A percentile compares a stretch with the other conserved stretches of the same genome.
phyloP scores from a whole-genome alignment of 345 rosid genomes.

The Draba incana region DNA sequence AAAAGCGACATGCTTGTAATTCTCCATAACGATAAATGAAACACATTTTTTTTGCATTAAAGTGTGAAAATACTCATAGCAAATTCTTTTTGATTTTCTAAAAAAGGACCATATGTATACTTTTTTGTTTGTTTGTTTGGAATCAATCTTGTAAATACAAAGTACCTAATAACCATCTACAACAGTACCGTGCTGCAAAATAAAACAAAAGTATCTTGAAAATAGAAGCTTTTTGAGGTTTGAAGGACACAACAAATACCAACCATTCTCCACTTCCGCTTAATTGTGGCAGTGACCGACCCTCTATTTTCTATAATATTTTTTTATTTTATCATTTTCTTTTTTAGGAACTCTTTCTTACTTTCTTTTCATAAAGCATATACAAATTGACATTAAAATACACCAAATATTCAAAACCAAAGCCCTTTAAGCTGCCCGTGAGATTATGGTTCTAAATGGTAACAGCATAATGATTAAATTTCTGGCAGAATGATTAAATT shows the following conservation, averaged over 20 bases:
- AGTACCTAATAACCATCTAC: not conserved
- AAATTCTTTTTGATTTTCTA: not conserved
- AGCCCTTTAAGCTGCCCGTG: slow-evolving; percentile 38
- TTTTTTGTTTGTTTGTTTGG: not conserved
- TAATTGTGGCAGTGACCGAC: slow-evolving; percentile 43
- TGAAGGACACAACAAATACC: slow-evolving; percentile 44
- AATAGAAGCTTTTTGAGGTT: slow-evolving; percentile 33
- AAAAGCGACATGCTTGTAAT: too few relatives aligned
- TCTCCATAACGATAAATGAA: too few relatives aligned
- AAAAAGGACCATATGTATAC: too few relatives aligned
- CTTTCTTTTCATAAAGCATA: slow-evolving; percentile 34
- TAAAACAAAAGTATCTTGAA: slow-evolving; percentile 33
- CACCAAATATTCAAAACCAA: slow-evolving; percentile 32
- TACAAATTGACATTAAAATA: slow-evolving; percentile 38
- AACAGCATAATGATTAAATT: too few relatives aligned
- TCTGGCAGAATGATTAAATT: too few relatives aligned
- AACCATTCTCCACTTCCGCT: slow-evolving; percentile 44
- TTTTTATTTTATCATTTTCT: slow-evolving; percentile 21
- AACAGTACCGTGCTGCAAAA: not conserved
- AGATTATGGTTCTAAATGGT: too few relatives aligned
- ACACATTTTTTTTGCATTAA: too few relatives aligned
- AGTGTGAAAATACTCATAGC: not conserved
- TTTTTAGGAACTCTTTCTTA: slow-evolving; percentile 14
- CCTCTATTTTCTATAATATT: slow-evolving; percentile 23
- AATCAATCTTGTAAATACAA: not conserved